Base-by-base conservation (phyloP, 495 filamentous ascomycete species). In the Podospora comata region DNA sequence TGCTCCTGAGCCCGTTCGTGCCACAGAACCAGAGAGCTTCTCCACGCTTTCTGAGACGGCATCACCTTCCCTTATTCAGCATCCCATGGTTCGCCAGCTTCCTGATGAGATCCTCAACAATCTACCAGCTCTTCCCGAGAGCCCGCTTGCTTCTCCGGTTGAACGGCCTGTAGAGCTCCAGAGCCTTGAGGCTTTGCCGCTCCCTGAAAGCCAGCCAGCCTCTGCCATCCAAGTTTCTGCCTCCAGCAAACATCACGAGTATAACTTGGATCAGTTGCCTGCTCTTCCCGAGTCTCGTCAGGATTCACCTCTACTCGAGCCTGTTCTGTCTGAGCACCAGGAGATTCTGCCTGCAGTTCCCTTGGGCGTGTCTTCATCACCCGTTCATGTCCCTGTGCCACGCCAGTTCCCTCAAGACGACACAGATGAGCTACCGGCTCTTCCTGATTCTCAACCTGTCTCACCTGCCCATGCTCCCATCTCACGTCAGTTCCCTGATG, bases 221-320 rank as follows among this genome's bases (percentile, higher is more conserved):
- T 32, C 59, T 2, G 3, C 59, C 27, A 30, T 32, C 20, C 56
- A 59, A 59, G 56, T 15, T 18, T 11, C 15, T 16, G 15, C 15
- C 39, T 48, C 39, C 7, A 48, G 39, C 39, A 48, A 59, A 18
- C 56, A 5, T 20, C 2, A 20, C 26, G 3, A 23, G 9, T 16
- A 23, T 18, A 18, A 59, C 56, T 59, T 59, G 19, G 20, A 59
- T 59, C 19, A 20, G 15, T 27, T 59, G 56, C 56, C 56, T 18
- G 56, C 56, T 60, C 64, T 74, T 7, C 71, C 71, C 13, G 73
- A 68, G 55, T 69, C 66, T 54, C 59, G 58, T 11, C 60, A 62
- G 62, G 27, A 18, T 11, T 70, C 71, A 4, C 63, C 70, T 23
- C n/a, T 48, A 60, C 27, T 56, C 64, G 19, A 58, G 3, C 55